A percentile compares a stretch with the other conserved stretches of the same genome.
These are phyloP conservation scores for Coemansia sp. DNA, from an alignment of 192 early-diverging fungal genomes.

Conservation along the genomic window DNA sequence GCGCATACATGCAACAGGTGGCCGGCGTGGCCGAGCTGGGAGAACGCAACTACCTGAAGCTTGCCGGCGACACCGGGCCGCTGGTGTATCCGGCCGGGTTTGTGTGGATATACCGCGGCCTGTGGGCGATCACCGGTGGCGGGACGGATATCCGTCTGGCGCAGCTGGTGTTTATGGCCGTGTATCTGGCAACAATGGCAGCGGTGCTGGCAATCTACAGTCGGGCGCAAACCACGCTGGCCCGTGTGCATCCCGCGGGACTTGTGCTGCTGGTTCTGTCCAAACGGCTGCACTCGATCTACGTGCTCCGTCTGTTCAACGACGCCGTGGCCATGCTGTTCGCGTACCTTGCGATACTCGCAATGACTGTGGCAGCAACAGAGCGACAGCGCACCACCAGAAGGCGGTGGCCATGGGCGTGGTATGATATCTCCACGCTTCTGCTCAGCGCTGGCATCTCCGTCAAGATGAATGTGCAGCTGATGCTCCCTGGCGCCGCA, in stretches of 20 bases:
- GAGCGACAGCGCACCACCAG: background rate
- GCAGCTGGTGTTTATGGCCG: constrained; percentile 79
- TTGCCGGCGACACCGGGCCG: constrained; percentile 90
- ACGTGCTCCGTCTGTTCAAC: constrained; percentile 88
- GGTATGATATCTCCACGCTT: constrained; percentile 13
- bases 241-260: constrained; percentile 64
- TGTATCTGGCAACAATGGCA: constrained; percentile 69
- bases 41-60: constrained; percentile 77
- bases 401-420: constrained; percentile 30
- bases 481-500: constrained; percentile 88
- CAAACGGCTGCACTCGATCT: constrained; percentile 92
- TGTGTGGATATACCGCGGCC: constrained; percentile 77
- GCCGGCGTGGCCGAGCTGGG: constrained; percentile 67
- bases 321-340: constrained; percentile 89
- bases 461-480: constrained; percentile 93
- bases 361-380: constrained; percentile 53
- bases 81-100: constrained; percentile 92
- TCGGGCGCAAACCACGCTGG: constrained; percentile 13
- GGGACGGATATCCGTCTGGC: constrained; percentile 71
- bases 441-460: constrained; percentile 73
- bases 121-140: constrained; percentile 66
- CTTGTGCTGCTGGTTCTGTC: constrained; percentile 71
- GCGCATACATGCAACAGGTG: constrained; percentile 94
- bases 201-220: constrained; percentile 71
- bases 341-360: constrained; percentile 67